Evolutionary conservation across 257 asterid species (phyloP).

Genomic region (Solanum okadae): DNA sequence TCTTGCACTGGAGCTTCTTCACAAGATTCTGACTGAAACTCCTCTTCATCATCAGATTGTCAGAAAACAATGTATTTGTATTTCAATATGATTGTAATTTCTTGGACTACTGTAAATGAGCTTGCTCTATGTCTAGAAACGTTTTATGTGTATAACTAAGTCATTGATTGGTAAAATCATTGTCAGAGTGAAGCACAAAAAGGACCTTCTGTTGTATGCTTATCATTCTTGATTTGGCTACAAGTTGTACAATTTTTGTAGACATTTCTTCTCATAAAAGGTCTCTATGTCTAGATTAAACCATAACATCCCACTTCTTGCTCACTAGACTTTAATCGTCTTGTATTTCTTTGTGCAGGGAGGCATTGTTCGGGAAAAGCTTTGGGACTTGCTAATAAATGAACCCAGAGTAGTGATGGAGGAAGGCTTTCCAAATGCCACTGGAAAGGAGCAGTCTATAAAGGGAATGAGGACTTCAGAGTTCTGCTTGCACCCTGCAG

Average conservation of each 20-base stretch:
- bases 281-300: not conserved
- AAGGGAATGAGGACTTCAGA: constrained; percentile 88
- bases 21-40: not conserved
- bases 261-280: not conserved
- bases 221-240: not conserved
- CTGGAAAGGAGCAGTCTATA: constrained; percentile 85
- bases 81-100: not conserved
- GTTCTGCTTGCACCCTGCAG: constrained; percentile 95
- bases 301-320: not conserved
- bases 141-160: not conserved
- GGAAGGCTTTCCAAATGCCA: constrained; percentile 94
- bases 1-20: not conserved
- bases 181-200: not conserved
- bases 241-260: not conserved
- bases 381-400: constrained; percentile 66
- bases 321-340: not conserved
- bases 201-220: not conserved
- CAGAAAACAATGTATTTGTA: not conserved
- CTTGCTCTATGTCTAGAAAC: not conserved
- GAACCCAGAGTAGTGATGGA: constrained; percentile 67
- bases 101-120: not conserved
- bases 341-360: constrained; percentile 32
- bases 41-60: not conserved
- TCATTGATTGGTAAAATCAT: not conserved
- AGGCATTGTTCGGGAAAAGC: constrained; percentile 77